Evolutionary conservation across 1,284 basidiomycete species (phyloP).

Genomic region (Trametes pubescens): DNA sequence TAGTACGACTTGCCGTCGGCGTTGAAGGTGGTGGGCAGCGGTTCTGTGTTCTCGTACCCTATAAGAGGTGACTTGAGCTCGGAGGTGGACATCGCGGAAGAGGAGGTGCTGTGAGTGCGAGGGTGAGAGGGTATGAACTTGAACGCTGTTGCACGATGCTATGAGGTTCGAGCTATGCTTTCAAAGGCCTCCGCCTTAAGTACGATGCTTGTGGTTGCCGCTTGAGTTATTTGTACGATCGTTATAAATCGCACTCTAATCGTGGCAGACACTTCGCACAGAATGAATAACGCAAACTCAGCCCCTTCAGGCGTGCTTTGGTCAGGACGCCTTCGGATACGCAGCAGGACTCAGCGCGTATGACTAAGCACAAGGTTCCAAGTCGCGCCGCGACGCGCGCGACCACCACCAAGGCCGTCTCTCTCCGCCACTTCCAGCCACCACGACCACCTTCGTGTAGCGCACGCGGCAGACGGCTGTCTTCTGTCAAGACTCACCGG

Average conservation of each 20-base stretch:
- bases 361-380: conserved; percentile 15
- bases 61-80: conserved; percentile 50
- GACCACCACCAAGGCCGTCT: background rate
- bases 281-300: conserved; percentile 9
- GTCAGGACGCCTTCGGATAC: conserved; percentile 3
- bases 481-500: background rate
- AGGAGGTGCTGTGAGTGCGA: background rate
- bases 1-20: conserved; percentile 67
- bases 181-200: background rate
- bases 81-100: conserved; percentile 4
- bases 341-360: conserved; percentile 8
- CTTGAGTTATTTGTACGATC: background rate
- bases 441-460: background rate
- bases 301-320: conserved; percentile 17
- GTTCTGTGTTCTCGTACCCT: conserved; percentile 55
- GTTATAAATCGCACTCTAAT: background rate
- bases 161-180: background rate
- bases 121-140: background rate
- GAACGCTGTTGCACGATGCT: background rate
- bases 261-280: background rate
- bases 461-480: background rate
- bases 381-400: conserved; percentile 3
- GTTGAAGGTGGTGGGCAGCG: conserved; percentile 58
- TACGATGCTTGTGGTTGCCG: background rate
- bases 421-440: conserved; percentile 2